A percentile compares a stretch with the other conserved stretches of the same genome.
Evolutionary conservation across 2,329 filamentous ascomycete genomes (phyloP).

Genomic region (Pseudogymnoascus sp.): DNA sequence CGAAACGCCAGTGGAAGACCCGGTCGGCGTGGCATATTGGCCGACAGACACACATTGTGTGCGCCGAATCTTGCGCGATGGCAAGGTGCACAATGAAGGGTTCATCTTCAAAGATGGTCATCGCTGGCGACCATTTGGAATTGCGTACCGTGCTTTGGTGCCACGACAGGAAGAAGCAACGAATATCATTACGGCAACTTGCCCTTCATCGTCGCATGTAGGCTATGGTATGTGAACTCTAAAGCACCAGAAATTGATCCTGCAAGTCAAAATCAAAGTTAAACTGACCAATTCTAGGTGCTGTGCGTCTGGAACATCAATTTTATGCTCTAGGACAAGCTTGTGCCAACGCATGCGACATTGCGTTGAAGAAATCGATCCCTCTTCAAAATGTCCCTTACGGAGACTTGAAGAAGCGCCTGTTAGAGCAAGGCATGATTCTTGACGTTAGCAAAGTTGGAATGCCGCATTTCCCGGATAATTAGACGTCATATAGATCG

Average conservation of each 20-base stretch:
- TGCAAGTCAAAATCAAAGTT: background rate
- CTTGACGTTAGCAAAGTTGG: background rate
- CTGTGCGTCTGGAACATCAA: slow-evolving; percentile 17
- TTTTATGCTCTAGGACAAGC: slow-evolving; percentile 17
- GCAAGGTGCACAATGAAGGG: slow-evolving; percentile 23
- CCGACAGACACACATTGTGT: slow-evolving; percentile 26
- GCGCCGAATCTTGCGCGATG: slow-evolving; percentile 23
- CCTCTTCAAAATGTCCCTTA: slow-evolving; percentile 14
- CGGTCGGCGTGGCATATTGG: slow-evolving; percentile 24
- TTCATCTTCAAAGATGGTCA: slow-evolving; percentile 23
- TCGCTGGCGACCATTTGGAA: slow-evolving; percentile 20
- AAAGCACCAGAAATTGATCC: background rate
- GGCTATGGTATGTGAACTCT: background rate
- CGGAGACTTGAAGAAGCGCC: background rate
- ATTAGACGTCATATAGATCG: background rate
- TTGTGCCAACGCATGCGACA: slow-evolving; percentile 16
- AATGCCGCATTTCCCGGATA: background rate
- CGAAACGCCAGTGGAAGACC: background rate
- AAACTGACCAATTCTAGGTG: slow-evolving; percentile 11
- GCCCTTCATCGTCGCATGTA: background rate
- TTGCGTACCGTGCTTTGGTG: slow-evolving; percentile 18
- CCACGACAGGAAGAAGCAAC: slow-evolving; percentile 16
- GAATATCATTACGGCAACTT: background rate
- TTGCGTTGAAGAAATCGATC: slow-evolving; percentile 12
- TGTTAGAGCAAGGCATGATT: background rate